Conservation (phyloP, 2,329 filamentous ascomycete genomes). For the Apiospora aurea region DNA sequence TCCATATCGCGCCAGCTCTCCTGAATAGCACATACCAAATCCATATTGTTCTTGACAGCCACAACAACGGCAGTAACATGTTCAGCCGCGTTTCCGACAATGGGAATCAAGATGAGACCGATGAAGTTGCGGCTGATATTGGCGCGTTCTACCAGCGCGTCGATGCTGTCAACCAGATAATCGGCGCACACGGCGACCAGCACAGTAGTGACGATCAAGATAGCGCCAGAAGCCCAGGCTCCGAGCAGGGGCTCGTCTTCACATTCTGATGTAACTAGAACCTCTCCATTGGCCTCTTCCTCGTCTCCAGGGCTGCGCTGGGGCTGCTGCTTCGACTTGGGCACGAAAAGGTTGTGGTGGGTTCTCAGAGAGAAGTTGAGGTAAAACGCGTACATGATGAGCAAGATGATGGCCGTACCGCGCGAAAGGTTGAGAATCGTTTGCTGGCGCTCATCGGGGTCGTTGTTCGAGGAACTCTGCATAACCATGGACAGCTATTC, state of each 20-base stretch:
- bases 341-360: slow-evolving; percentile 75
- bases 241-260: slow-evolving; percentile 61
- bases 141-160: slow-evolving; percentile 71
- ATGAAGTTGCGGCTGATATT: slow-evolving; percentile 83
- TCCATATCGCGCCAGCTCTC: not conserved
- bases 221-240: slow-evolving; percentile 68
- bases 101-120: slow-evolving; percentile 79
- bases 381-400: slow-evolving; percentile 78
- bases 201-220: slow-evolving; percentile 73
- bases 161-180: slow-evolving; percentile 79
- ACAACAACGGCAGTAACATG: slow-evolving; percentile 84
- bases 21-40: slow-evolving; percentile 49
- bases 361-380: slow-evolving; percentile 80
- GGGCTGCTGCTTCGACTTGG: slow-evolving; percentile 46
- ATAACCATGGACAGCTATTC: slow-evolving; percentile 71
- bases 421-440: slow-evolving; percentile 77
- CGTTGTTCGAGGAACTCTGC: slow-evolving; percentile 42
- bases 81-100: slow-evolving; percentile 82
- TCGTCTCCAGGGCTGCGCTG: slow-evolving; percentile 30
- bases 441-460: slow-evolving; percentile 50
- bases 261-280: slow-evolving; percentile 44
- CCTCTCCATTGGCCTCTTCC: slow-evolving; percentile 42
- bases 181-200: slow-evolving; percentile 78
- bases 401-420: slow-evolving; percentile 77
- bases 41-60: slow-evolving; percentile 79